Evolutionary conservation across 2,329 filamentous ascomycete species (phyloP).

Genomic region (Boeremia lycopersici): DNA sequence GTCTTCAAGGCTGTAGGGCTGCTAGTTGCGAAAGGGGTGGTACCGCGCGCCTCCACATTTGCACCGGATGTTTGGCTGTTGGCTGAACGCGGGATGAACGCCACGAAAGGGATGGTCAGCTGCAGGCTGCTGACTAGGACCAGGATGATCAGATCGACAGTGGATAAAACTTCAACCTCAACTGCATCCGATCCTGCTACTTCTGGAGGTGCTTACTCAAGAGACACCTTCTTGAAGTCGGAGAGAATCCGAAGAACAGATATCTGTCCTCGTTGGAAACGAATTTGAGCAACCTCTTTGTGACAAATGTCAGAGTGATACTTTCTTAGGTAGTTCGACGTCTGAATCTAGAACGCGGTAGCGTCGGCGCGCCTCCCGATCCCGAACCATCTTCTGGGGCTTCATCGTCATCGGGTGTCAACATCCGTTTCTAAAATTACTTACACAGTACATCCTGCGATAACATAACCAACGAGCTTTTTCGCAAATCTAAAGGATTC

Average conservation of each 20-base stretch:
- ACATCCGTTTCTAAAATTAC: no score
- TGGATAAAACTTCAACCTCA: not conserved
- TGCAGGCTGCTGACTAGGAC: not conserved
- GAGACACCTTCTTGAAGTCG: no score
- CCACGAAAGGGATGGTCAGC: not conserved
- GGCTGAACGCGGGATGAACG: not conserved
- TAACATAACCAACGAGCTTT: no score
- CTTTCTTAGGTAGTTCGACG: not conserved
- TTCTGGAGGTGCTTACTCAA: not conserved
- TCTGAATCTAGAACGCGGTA: slow-evolving; percentile 3
- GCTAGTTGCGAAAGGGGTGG: not conserved
- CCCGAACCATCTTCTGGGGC: not conserved
- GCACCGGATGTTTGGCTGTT: not conserved
- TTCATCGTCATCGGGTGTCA: no score
- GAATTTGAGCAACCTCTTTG: not conserved
- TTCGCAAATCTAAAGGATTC: no score
- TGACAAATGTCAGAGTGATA: not conserved
- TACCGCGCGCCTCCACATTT: not conserved
- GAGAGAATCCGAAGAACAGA: no score
- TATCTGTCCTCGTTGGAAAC: not conserved
- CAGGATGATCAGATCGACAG: not conserved
- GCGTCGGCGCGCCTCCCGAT: slow-evolving; percentile 1
- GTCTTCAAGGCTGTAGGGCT: not conserved
- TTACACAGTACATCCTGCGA: no score
- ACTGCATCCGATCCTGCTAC: not conserved